phyloP scores from a whole-genome alignment of 257 asterid genomes.

The Petunia secreta region DNA sequence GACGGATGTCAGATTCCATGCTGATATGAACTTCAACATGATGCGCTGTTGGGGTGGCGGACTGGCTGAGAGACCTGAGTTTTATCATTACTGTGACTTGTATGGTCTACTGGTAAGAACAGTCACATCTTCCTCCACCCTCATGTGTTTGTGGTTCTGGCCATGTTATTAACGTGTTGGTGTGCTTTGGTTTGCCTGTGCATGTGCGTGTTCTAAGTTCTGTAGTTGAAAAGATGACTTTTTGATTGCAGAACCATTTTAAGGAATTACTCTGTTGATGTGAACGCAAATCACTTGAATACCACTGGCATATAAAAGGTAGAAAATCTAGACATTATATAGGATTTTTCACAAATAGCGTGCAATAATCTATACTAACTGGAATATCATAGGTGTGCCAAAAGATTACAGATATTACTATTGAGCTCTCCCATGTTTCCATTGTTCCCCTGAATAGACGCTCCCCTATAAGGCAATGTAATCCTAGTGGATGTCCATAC shows the following conservation, averaged over 20 bases:
- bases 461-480: too few relatives aligned
- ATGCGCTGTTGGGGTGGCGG: constrained; percentile 99
- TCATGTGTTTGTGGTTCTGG: background rate
- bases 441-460: constrained; percentile 10
- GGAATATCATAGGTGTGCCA: background rate
- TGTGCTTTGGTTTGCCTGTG: too few relatives aligned
- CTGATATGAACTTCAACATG: constrained; percentile 99
- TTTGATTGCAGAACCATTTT: constrained; percentile 10
- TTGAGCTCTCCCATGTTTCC: background rate
- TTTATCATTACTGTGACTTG: constrained; percentile 86
- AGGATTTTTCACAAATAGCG: background rate
- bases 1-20: constrained; percentile 91
- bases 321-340: constrained; percentile 3
- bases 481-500: background rate
- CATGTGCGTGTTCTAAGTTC: background rate
- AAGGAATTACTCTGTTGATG: background rate
- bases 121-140: background rate
- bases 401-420: background rate
- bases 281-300: background rate
- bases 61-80: constrained; percentile 95
- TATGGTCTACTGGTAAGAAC: constrained; percentile 83
- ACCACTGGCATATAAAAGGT: background rate
- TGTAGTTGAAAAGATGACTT: background rate
- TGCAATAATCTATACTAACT: background rate
- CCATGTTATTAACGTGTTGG: background rate